Percentiles rank a stretch among this genome's conserved stretches.
phyloP scores from a whole-genome alignment of 352 stramenopile species.

The Phytophthora pinifolia region DNA sequence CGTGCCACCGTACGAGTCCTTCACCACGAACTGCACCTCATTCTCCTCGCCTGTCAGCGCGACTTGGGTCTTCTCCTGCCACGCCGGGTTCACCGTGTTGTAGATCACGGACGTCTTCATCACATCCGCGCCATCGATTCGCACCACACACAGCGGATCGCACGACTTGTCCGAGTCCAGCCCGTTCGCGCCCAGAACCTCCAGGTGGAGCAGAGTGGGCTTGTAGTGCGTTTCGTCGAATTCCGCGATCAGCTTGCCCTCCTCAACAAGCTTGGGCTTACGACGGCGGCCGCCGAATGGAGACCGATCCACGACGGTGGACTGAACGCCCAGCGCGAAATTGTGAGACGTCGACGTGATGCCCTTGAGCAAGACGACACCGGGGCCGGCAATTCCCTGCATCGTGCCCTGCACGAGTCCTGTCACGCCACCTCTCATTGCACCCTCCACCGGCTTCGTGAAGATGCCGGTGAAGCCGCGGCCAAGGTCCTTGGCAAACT shows the following conservation, averaged over 20 bases:
- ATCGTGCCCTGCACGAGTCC: constrained; percentile 79
- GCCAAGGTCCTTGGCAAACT: constrained; percentile 86
- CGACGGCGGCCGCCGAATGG: constrained; percentile 76
- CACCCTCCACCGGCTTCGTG: constrained; percentile 85
- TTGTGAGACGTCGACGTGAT: constrained; percentile 86
- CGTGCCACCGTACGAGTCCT: constrained; percentile 80
- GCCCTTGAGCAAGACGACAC: constrained; percentile 79
- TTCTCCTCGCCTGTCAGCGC: constrained; percentile 52
- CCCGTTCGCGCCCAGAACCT: constrained; percentile 73
- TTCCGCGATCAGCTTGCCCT: constrained; percentile 62
- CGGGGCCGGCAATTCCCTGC: constrained; percentile 76
- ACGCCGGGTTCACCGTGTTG: constrained; percentile 83
- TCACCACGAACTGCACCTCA: constrained; percentile 78
- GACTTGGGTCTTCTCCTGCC: constrained; percentile 73
- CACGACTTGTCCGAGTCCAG: constrained; percentile 76
- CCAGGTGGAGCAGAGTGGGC: constrained; percentile 53
- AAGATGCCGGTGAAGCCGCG: constrained; percentile 87
- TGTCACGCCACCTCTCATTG: constrained; percentile 74
- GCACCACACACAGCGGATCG: constrained; percentile 75
- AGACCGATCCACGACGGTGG: constrained; percentile 79
- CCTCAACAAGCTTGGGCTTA: constrained; percentile 66
- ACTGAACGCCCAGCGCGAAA: constrained; percentile 73
- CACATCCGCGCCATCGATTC: constrained; percentile 65
- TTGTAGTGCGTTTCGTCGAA: constrained; percentile 69
- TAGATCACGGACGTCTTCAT: constrained; percentile 81